phyloP scores from a whole-genome alignment of 2,329 filamentous ascomycete genomes.

The Coccinonectria pachysandricola region DNA sequence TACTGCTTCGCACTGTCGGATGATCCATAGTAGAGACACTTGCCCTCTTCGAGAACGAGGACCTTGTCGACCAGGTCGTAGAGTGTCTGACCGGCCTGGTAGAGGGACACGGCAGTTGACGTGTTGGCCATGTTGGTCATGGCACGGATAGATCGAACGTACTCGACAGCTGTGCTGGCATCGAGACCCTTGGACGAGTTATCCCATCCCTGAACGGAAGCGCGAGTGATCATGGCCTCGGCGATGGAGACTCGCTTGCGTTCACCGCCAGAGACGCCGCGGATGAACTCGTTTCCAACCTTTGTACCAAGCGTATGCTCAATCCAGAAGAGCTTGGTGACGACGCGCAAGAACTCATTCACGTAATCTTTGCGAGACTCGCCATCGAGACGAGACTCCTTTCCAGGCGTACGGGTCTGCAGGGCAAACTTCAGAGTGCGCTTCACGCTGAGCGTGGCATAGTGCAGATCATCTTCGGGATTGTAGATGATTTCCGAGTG shows the following conservation, averaged over 20 bases:
- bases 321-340: constrained; percentile 63
- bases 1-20: constrained; percentile 54
- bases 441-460: constrained; percentile 56
- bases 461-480: constrained; percentile 63
- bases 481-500: constrained; percentile 54
- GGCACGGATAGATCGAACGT: constrained; percentile 51
- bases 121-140: constrained; percentile 63
- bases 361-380: constrained; percentile 47
- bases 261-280: constrained; percentile 52
- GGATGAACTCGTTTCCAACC: constrained; percentile 59
- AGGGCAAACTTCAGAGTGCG: constrained; percentile 59
- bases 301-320: constrained; percentile 58
- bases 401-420: constrained; percentile 48
- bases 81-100: constrained; percentile 57
- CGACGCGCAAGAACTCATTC: constrained; percentile 44
- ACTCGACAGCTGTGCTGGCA: constrained; percentile 63
- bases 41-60: constrained; percentile 60
- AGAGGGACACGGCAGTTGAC: constrained; percentile 61
- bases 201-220: constrained; percentile 61
- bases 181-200: constrained; percentile 65
- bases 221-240: constrained; percentile 50
- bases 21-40: constrained; percentile 62
- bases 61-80: constrained; percentile 66
- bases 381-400: constrained; percentile 41
- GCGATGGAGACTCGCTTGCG: constrained; percentile 68